Percentiles rank a stretch among this genome's conserved stretches.
Evolutionary conservation across 805 yeast species (phyloP).

Genomic region (Alloascoidea hylecoeti): DNA sequence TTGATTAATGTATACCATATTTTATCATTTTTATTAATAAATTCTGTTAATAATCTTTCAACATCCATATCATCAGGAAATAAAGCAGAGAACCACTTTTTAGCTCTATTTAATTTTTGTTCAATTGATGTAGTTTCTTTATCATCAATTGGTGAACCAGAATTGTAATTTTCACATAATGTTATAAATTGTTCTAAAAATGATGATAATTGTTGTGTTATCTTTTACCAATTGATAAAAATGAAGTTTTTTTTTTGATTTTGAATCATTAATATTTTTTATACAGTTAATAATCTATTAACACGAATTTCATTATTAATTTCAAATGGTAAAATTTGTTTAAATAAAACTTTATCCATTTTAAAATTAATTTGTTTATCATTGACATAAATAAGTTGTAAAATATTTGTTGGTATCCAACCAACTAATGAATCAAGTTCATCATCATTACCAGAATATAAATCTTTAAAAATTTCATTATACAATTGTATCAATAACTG

Average conservation of each 20-base stretch:
- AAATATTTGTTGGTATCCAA: constrained; percentile 50
- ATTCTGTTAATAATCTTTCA: constrained; percentile 32
- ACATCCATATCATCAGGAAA: constrained; percentile 41
- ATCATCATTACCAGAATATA: constrained; percentile 11
- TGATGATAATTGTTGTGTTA: constrained; percentile 45
- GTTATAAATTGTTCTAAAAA: constrained; percentile 36
- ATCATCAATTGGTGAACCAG: constrained; percentile 9
- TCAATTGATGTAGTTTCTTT: not conserved
- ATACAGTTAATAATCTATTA: constrained; percentile 31
- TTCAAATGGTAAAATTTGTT: constrained; percentile 44
- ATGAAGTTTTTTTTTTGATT: constrained; percentile 47
- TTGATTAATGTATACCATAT: constrained; percentile 43
- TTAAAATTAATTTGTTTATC: constrained; percentile 49
- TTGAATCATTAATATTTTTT: constrained; percentile 32
- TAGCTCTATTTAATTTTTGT: constrained; percentile 12
- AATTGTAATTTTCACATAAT: constrained; percentile 30
- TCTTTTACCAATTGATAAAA: constrained; percentile 53
- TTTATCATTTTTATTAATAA: constrained; percentile 41
- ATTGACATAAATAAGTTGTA: constrained; percentile 61
- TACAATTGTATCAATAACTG: constrained; percentile 41
- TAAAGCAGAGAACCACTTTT: constrained; percentile 44
- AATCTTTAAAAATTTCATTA: constrained; percentile 23
- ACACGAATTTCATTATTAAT: constrained; percentile 27
- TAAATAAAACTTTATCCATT: constrained; percentile 49
- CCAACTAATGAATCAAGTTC: constrained; percentile 20